Percentiles rank a stretch among this genome's conserved stretches.
These are phyloP conservation scores for Ceratobasidium sp. DNA, from an alignment of 1,284 basidiomycete genomes.

Conservation along the genomic window DNA sequence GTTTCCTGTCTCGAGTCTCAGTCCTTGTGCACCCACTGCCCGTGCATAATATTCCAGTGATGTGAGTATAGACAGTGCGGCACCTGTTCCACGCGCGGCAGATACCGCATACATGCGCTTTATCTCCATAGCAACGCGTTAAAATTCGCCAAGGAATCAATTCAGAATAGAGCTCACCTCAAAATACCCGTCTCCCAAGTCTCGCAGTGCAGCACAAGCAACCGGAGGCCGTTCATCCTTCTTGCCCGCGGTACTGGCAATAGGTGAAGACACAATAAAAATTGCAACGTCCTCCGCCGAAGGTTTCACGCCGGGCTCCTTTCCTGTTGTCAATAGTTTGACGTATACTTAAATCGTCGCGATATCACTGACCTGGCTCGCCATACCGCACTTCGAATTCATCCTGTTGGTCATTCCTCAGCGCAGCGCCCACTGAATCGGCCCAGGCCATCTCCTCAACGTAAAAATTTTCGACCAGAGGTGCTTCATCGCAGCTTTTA, in stretches of 20 bases:
- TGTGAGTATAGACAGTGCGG: not conserved
- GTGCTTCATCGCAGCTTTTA: not conserved
- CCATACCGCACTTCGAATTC: not conserved
- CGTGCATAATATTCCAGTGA: slow-evolving; percentile 11
- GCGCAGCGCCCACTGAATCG: not conserved
- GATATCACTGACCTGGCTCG: not conserved
- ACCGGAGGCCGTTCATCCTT: not conserved
- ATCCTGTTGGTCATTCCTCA: not conserved
- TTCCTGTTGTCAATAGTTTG: not conserved
- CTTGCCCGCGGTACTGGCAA: not conserved
- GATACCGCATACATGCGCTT: slow-evolving; percentile 30
- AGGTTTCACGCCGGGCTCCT: not conserved
- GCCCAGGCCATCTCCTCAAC: not conserved
- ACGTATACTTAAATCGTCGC: not conserved
- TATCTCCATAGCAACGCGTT: too few species aligned
- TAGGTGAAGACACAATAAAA: not conserved
- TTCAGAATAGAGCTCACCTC: too few species aligned
- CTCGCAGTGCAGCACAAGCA: not conserved
- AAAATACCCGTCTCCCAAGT: slow-evolving; percentile 2
- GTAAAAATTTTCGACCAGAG: not conserved
- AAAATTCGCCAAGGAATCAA: too few species aligned
- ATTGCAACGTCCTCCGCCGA: not conserved
- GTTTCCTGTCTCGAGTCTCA: slow-evolving; percentile 5
- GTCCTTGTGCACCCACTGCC: not conserved
- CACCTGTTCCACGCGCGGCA: slow-evolving; percentile 11